Percentiles rank a stretch among this genome's conserved stretches.
Evolutionary conservation across 2,329 filamentous ascomycete genomes (phyloP).

Genomic region (Stagonosporopsis cucurbitacearum): DNA sequence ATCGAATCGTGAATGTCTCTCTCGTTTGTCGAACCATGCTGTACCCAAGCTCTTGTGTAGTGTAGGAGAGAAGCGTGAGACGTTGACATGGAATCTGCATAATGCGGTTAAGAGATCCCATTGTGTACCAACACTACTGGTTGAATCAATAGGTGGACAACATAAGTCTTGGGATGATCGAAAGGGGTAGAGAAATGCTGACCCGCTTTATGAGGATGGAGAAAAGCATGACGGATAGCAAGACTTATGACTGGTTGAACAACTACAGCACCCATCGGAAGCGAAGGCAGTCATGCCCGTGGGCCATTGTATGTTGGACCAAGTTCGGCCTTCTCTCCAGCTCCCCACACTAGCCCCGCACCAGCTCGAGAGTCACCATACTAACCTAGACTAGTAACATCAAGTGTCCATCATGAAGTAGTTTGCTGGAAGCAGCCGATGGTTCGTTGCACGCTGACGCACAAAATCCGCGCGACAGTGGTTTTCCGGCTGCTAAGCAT

Average conservation of each 20-base stretch:
- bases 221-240: not conserved
- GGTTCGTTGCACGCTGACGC: conserved; percentile 3
- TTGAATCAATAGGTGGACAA: too few relatives aligned
- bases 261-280: not conserved
- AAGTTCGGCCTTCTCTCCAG: conserved; percentile 7
- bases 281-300: not conserved
- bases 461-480: not conserved
- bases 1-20: not conserved
- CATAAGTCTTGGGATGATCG: too few relatives aligned
- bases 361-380: not conserved
- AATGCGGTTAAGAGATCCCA: too few relatives aligned
- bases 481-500: not conserved
- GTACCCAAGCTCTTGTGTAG: too few relatives aligned
- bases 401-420: not conserved
- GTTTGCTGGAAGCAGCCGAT: not conserved
- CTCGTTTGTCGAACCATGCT: too few relatives aligned
- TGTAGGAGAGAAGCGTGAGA: too few relatives aligned
- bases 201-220: not conserved
- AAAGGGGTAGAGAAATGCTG: too few relatives aligned
- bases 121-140: too few relatives aligned
- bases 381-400: not conserved
- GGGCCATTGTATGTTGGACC: not conserved
- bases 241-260: not conserved
- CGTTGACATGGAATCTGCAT: too few relatives aligned
- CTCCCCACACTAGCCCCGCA: conserved; percentile 10